Conservation (phyloP, 2,329 filamentous ascomycete genomes). For the Alternaria novae-zelandiae region DNA sequence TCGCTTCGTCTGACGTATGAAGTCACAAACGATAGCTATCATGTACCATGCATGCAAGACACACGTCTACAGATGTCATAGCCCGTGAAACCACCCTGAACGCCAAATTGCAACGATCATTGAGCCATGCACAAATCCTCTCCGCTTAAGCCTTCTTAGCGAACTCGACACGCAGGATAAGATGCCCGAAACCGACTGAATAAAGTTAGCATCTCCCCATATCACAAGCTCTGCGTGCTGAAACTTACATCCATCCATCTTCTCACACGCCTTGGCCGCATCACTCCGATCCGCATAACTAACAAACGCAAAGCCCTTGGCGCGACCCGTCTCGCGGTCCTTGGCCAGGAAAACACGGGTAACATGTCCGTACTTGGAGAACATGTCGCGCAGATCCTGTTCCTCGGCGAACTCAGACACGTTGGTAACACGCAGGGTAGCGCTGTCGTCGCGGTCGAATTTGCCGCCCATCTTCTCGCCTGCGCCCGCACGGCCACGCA, state of each 20-base stretch:
- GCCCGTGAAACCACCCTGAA: not conserved
- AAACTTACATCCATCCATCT: constrained; percentile 91
- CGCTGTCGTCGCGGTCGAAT: constrained; percentile 95
- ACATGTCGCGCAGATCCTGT: constrained; percentile 93
- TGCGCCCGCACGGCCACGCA: constrained; percentile 76
- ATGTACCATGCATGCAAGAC: constrained; percentile 4
- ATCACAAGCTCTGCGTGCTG: too few relatives aligned
- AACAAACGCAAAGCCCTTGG: constrained; percentile 99
- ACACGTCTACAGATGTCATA: not conserved
- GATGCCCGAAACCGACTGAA: constrained; percentile 75
- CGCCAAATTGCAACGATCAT: constrained; percentile 1
- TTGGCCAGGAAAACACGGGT: constrained; percentile 98
- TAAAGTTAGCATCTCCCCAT: constrained; percentile 33
- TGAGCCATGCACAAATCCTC: not conserved
- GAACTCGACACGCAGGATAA: constrained; percentile 87
- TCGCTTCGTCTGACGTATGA: not conserved
- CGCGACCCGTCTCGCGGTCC: constrained; percentile 92
- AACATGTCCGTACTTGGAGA: constrained; percentile 95
- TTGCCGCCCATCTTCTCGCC: constrained; percentile 91
- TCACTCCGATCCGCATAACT: constrained; percentile 90
- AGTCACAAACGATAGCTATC: constrained; percentile 7
- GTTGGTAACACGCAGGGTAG: constrained; percentile 96
- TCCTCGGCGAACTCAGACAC: constrained; percentile 98
- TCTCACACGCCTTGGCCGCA: constrained; percentile 89
- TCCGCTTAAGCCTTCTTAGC: constrained; percentile 65